Evolutionary conservation across 805 yeast species (phyloP).

Genomic region (Wickerhamia fluorescens): DNA sequence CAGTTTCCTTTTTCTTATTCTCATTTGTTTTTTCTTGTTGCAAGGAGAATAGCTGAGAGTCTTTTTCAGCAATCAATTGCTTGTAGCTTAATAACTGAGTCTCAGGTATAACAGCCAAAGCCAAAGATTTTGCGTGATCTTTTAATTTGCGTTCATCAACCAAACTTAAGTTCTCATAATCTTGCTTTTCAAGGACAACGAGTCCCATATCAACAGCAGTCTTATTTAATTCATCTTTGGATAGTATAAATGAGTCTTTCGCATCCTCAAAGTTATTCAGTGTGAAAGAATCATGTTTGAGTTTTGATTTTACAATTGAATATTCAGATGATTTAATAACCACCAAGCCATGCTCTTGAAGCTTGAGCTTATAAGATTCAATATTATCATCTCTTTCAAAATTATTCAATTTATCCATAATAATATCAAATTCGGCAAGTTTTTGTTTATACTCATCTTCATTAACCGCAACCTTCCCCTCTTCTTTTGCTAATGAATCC

Average conservation of each 20-base stretch:
- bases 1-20: not conserved
- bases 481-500: conserved; percentile 11
- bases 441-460: conserved; percentile 5
- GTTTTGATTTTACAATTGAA: conserved; percentile 2
- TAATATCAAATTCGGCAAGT: not conserved
- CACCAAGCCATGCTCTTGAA: conserved; percentile 4
- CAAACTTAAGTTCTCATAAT: conserved; percentile 11
- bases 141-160: conserved; percentile 12
- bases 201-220: conserved; percentile 21
- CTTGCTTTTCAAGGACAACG: conserved; percentile 15
- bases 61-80: conserved; percentile 24
- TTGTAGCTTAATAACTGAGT: conserved; percentile 10
- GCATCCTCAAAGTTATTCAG: conserved; percentile 24
- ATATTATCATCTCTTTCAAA: not conserved
- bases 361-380: conserved; percentile 3
- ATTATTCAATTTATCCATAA: too few species aligned
- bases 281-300: conserved; percentile 1
- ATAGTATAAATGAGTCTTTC: conserved; percentile 21
- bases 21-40: conserved; percentile 1
- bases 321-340: conserved; percentile 5
- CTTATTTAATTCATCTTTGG: conserved; percentile 18
- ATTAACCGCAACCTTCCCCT: conserved; percentile 11
- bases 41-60: conserved; percentile 19
- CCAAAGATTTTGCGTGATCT: conserved; percentile 13
- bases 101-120: conserved; percentile 20